These are phyloP conservation scores for Neopestalotiopsis rosae DNA, from an alignment of 2,329 filamentous ascomycete genomes.

Conservation along the genomic window DNA sequence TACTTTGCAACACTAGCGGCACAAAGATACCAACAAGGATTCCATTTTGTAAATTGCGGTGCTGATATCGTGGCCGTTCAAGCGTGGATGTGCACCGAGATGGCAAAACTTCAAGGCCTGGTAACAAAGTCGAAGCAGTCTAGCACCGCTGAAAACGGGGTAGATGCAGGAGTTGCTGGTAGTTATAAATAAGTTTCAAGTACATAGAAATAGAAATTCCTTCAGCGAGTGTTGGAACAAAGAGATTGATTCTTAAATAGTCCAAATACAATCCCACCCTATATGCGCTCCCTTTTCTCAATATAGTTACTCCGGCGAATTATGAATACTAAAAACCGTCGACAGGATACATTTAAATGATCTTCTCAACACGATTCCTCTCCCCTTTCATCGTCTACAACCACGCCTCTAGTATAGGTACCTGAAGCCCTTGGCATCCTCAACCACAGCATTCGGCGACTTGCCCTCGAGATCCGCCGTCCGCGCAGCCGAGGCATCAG, in stretches of 20 bases:
- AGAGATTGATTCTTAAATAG: too few relatives aligned
- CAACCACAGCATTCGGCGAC: not conserved
- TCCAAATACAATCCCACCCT: too few relatives aligned
- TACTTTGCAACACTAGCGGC: conserved; percentile 27
- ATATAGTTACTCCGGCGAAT: too few relatives aligned
- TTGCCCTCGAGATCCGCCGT: not conserved
- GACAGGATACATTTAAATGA: too few relatives aligned
- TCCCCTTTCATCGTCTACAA: too few relatives aligned
- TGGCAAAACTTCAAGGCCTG: conserved; percentile 30
- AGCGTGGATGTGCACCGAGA: conserved; percentile 41
- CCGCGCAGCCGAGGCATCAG: not conserved
- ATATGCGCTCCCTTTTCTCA: too few relatives aligned
- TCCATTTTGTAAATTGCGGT: conserved; percentile 43
- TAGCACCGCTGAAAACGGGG: not conserved
- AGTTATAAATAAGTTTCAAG: not conserved
- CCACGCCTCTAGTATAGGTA: conserved; percentile 6
- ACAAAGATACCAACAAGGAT: conserved; percentile 33
- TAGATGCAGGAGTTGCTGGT: not conserved
- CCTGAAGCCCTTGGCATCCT: conserved; percentile 13
- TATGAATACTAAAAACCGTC: too few relatives aligned
- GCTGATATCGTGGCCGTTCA: conserved; percentile 43
- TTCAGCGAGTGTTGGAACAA: too few relatives aligned
- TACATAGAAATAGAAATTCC: too few relatives aligned
- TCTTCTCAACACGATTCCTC: too few relatives aligned
- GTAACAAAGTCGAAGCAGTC: conserved; percentile 17